Base-by-base conservation (phyloP, 2,329 filamentous ascomycete genomes). In the Pestalotiopsis sp. region DNA sequence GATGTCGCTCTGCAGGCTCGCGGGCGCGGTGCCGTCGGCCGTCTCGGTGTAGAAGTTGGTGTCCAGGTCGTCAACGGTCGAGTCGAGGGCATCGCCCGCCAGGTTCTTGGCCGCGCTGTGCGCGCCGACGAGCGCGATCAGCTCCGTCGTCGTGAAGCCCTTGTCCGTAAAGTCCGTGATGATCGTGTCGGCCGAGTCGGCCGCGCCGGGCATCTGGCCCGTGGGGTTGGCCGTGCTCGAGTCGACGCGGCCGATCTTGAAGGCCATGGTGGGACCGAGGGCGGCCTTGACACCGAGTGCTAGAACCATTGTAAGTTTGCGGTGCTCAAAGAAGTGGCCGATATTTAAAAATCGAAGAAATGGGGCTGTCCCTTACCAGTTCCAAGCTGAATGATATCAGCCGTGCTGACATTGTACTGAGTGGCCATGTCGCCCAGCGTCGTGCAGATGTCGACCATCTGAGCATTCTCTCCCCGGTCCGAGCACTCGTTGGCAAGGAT, bases 351-450 rank as follows among this genome's bases (percentile, higher is more conserved):
- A 17, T 31, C 27, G 20, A 27, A 12, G 11, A 13, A 27, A 6
- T 6, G 11, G 3, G 57, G 23, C 2, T 60, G 49, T 11, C 23
- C 61, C 76, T 74, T 59, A 76, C 76, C 75, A n/a, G 73, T 71
- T 36, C 71, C 76, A n/a, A 77, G 73, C 49, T 77, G 75, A 36
- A 77, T 77, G 63, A 75, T 55, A 63, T 77, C 76, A 0, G 76
- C 75, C 2, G 69, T 71, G 39, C 76, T 73, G 62, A 77, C 75
- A 36, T 69, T 67, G 64, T 72, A 75, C 13, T 71, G 59, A 0
- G 71, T 71, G 13, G 75, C 75, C 61, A 68, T 76, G 17, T 72
- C 70, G 6, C 72, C 70, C 12, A 77, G 36, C 5, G 65, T 75
- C 3, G 67, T 67, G 69, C 76, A 77, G 38, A 75, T 75, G 38